phyloP scores from a whole-genome alignment of 1,284 basidiomycete species.

The Rhodotorula glutinis region DNA sequence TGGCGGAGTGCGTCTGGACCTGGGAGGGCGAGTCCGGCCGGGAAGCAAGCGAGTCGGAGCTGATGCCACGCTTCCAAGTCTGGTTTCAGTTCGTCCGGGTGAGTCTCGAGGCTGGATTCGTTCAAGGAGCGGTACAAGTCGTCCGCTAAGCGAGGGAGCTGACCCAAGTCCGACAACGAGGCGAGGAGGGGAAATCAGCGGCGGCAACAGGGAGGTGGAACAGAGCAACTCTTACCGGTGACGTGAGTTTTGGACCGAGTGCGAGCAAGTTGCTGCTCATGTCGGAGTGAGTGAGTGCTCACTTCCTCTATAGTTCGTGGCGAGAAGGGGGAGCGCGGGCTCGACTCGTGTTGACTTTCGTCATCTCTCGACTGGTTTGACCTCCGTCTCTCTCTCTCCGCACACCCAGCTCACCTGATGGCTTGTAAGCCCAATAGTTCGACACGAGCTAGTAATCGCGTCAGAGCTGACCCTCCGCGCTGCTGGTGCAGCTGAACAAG shows the following conservation, averaged over 20 bases:
- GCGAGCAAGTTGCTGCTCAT: constrained; percentile 23
- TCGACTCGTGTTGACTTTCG: not conserved
- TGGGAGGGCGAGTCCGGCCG: not conserved
- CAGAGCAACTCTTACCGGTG: too few relatives aligned
- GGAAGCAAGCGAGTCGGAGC: not conserved
- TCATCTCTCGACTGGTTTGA: too few relatives aligned
- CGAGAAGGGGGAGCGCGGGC: too few relatives aligned
- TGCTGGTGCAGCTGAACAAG: constrained; percentile 12
- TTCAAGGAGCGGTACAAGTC: not conserved
- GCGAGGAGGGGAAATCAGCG: too few relatives aligned
- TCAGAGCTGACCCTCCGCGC: not conserved
- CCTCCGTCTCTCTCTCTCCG: not conserved
- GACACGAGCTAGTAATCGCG: too few relatives aligned
- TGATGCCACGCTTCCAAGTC: constrained; percentile 4
- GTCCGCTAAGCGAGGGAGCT: constrained; percentile 1
- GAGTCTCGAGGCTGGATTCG: not conserved
- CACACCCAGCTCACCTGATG: not conserved
- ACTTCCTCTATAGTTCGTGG: too few relatives aligned
- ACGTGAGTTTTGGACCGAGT: constrained; percentile 20
- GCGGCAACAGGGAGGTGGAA: too few relatives aligned
- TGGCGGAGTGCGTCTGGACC: not conserved
- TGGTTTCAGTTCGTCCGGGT: not conserved
- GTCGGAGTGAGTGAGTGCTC: not conserved
- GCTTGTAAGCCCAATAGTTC: not conserved
- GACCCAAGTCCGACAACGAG: too few relatives aligned